Evolutionary conservation across 495 filamentous ascomycete species (phyloP).

Genomic region (Daldinia vernicosa): DNA sequence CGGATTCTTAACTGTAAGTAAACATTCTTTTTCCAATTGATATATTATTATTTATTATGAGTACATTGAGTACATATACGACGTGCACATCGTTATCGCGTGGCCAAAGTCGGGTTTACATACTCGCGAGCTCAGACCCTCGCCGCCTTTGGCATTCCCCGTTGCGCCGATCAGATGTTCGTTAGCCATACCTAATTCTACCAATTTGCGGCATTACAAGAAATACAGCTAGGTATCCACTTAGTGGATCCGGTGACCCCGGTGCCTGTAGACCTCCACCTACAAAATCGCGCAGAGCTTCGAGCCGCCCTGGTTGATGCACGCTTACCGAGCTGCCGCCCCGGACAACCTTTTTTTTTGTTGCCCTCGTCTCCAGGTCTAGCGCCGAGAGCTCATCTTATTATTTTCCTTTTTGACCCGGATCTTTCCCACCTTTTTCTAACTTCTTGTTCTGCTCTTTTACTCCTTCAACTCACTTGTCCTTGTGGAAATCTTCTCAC

Average conservation of each 20-base stretch:
- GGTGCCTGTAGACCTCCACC: slow-evolving; percentile 37
- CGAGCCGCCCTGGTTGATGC: slow-evolving; percentile 28
- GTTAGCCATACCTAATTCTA: slow-evolving; percentile 14
- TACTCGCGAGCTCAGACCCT: slow-evolving; percentile 16
- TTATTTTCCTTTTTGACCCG: slow-evolving; percentile 46
- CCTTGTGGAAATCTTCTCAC: slow-evolving; percentile 41
- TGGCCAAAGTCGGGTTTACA: slow-evolving; percentile 18
- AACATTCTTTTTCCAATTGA: slow-evolving; percentile 17
- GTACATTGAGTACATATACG: background rate
- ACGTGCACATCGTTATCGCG: slow-evolving; percentile 16
- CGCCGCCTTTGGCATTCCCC: slow-evolving; percentile 38
- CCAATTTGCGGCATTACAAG: slow-evolving; percentile 44
- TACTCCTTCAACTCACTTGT: slow-evolving; percentile 46
- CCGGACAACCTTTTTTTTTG: slow-evolving; percentile 45
- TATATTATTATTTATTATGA: background rate
- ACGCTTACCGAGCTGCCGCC: slow-evolving; percentile 40
- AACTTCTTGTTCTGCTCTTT: slow-evolving; percentile 32
- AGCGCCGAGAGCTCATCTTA: slow-evolving; percentile 43
- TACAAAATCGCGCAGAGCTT: slow-evolving; percentile 50
- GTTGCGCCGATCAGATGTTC: slow-evolving; percentile 13
- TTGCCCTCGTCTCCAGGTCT: slow-evolving; percentile 40
- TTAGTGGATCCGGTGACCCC: slow-evolving; percentile 45
- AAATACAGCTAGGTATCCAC: slow-evolving; percentile 40
- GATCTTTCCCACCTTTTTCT: slow-evolving; percentile 38
- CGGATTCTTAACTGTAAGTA: slow-evolving; percentile 9